A percentile compares a stretch with the other conserved stretches of the same genome.
These are phyloP conservation scores for Immersiella caudata DNA, from an alignment of 495 filamentous ascomycete genomes.

Conservation along the genomic window DNA sequence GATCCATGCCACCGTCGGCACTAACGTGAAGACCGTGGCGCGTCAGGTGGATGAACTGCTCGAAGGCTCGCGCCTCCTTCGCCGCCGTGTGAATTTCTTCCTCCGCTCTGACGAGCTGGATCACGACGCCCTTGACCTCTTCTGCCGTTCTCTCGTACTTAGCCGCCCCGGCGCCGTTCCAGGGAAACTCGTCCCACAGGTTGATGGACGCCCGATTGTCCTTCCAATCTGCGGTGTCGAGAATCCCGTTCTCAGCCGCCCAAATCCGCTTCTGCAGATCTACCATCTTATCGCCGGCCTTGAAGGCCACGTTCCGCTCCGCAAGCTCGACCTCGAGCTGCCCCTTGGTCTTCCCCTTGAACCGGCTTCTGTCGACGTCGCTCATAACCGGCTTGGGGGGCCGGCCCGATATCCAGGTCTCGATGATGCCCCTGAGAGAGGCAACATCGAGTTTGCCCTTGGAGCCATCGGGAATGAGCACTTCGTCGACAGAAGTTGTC, in stretches of 20 bases:
- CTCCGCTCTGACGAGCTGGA: background rate
- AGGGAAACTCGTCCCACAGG: background rate
- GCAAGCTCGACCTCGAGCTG: background rate
- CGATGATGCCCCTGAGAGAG: background rate
- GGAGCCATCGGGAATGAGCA: background rate
- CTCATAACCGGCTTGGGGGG: background rate
- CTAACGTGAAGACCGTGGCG: too few species aligned
- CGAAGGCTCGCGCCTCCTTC: background rate
- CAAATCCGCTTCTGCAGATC: background rate
- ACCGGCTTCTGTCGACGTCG: background rate
- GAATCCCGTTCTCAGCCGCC: background rate
- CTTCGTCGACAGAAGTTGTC: background rate
- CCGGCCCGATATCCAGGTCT: background rate
- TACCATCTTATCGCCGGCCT: too few species aligned
- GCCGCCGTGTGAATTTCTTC: background rate
- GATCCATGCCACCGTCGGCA: background rate
- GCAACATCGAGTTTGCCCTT: too few species aligned
- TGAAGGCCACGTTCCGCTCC: background rate
- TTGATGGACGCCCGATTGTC: background rate
- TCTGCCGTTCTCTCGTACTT: background rate
- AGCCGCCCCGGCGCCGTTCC: background rate
- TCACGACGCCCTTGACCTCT: background rate
- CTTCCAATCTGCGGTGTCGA: background rate
- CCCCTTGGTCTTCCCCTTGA: background rate
- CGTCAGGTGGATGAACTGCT: background rate